Evolutionary conservation across 495 filamentous ascomycete species (phyloP), one percentile per base, ranked within the genome.

Genomic region (Aspergillus nanangensis): DNA sequence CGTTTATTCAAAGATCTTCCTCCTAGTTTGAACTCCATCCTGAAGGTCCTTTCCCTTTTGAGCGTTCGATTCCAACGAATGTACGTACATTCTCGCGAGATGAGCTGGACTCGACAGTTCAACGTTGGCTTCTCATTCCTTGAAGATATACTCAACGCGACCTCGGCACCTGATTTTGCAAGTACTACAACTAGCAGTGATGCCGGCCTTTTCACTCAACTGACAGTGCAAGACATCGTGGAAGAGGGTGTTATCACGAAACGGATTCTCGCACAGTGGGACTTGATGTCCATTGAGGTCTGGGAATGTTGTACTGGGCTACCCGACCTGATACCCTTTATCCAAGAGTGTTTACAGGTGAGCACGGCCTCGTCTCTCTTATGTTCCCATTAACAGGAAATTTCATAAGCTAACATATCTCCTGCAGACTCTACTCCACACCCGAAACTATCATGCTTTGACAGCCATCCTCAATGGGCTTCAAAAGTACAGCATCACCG

Each of bases 231-330:
- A 31, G 45, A 27, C 32, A 48, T 66, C 36, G 41, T 57, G 21
- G 48, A 49, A 17, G 41, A 58, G 8, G 56, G 65, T 14, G 33
- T 45, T 0, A 34, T 51, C 13, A 45, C 58, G 1, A 52, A 41
- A 20, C 27, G 41, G 3, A 20, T 71, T 8, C 21, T 63, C 13
- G 29, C 22, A 0, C 47, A 61, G 29, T 73, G 70, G 70, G 53
- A 62, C 13, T 23, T 38, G 29, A 49, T 71, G 9, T 63, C 56
- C 20, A 53, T 59, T 10, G 56, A 61, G 0, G 63, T 68, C 1
- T 69, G 66, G 66, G 70, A 73, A 44, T 70, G 65, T 39, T 73
- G 70, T 35, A 60, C 51, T 0, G 66, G 61, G n/a, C 44, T 71
- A 13, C 68, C 68, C 14, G 62, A 68, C 3, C 15, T 57, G 23